phyloP scores from a whole-genome alignment of 2,329 filamentous ascomycete genomes.

The Neodidymelliopsis sp. region DNA sequence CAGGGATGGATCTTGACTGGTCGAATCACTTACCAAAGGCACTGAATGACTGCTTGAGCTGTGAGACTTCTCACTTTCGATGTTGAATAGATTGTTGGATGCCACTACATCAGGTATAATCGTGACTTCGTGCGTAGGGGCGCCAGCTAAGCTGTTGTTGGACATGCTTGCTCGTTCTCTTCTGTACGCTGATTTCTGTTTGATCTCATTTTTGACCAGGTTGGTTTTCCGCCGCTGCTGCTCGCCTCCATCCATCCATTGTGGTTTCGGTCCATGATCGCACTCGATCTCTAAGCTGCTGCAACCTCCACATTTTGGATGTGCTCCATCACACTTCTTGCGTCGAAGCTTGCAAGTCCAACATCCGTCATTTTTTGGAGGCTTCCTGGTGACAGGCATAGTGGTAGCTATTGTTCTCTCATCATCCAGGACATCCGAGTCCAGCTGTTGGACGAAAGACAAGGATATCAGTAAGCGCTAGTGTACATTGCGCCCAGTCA shows the following conservation, averaged over 20 bases:
- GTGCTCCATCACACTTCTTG: slow-evolving; percentile 23
- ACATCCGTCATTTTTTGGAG: slow-evolving; percentile 17
- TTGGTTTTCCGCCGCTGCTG: slow-evolving; percentile 15
- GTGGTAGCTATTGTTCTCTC: background rate
- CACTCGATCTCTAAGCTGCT: slow-evolving; percentile 18
- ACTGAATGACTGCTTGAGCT: background rate
- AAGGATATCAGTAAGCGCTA: too few species aligned
- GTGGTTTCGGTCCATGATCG: slow-evolving; percentile 17
- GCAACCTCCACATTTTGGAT: slow-evolving; percentile 19
- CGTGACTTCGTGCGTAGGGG: background rate
- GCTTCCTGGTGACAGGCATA: slow-evolving; percentile 1
- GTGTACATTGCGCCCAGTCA: too few species aligned
- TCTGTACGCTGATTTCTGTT: slow-evolving; percentile 14
- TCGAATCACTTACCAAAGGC: background rate
- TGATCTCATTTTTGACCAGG: slow-evolving; percentile 22
- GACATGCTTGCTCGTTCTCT: slow-evolving; percentile 12
- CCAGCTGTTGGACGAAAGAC: too few species aligned
- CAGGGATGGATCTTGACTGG: background rate
- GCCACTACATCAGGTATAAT: slow-evolving; percentile 11
- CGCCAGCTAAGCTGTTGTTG: background rate
- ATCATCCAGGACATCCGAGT: too few species aligned
- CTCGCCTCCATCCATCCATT: slow-evolving; percentile 23
- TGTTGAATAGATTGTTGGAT: background rate
- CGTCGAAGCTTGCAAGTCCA: slow-evolving; percentile 29
- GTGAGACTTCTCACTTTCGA: background rate